Evolutionary conservation across 1,139 yeast species (phyloP).

Genomic region (Magnusiomyces tetraspermus): DNA sequence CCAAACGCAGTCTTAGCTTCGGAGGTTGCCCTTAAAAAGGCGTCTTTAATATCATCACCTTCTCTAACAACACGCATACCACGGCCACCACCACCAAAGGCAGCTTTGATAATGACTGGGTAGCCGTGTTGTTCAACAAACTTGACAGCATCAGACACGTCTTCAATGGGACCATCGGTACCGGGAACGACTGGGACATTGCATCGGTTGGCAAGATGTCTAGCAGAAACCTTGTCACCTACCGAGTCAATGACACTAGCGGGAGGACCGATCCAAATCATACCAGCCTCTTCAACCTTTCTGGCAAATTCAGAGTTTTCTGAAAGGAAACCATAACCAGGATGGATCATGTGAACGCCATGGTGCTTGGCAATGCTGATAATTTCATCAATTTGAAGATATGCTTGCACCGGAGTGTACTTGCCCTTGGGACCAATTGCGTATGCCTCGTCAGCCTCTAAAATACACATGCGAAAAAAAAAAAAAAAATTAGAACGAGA

Average conservation of each 20-base stretch:
- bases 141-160: slow-evolving; percentile 62
- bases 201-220: slow-evolving; percentile 72
- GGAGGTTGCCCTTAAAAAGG: slow-evolving; percentile 85
- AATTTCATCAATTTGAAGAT: slow-evolving; percentile 91
- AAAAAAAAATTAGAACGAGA: no score
- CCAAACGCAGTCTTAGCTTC: slow-evolving; percentile 95
- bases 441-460: slow-evolving; percentile 32
- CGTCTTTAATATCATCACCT: slow-evolving; percentile 88
- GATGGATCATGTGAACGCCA: slow-evolving; percentile 92
- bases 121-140: slow-evolving; percentile 79
- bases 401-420: slow-evolving; percentile 92
- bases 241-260: slow-evolving; percentile 86
- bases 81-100: slow-evolving; percentile 99
- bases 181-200: slow-evolving; percentile 96
- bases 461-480: background rate
- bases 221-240: slow-evolving; percentile 95
- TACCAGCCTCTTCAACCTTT: slow-evolving; percentile 83
- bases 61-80: slow-evolving; percentile 99
- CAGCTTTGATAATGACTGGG: slow-evolving; percentile 97
- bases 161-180: slow-evolving; percentile 91
- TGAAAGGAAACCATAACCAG: slow-evolving; percentile 85
- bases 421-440: slow-evolving; percentile 86
- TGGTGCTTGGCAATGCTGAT: slow-evolving; percentile 82
- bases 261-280: slow-evolving; percentile 95
- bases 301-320: slow-evolving; percentile 93